Base-by-base conservation (phyloP, 2,329 filamentous ascomycete species). In the Claviceps sp. region DNA sequence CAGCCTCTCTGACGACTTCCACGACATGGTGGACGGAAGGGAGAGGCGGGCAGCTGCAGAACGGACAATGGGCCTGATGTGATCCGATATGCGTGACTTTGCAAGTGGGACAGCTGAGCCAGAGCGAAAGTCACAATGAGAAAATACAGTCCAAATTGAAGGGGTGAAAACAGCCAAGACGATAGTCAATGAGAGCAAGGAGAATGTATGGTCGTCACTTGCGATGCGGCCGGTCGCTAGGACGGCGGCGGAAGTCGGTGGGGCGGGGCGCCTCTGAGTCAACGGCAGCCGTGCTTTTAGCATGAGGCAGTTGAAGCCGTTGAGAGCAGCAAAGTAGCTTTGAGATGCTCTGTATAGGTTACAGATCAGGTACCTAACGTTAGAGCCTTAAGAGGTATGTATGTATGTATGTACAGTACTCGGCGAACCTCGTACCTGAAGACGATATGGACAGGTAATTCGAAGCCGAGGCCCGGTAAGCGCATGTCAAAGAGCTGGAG, bases 1-100 rank as follows among this genome's bases (percentile, higher is more conserved):
- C 82, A 97, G 72, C 73, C 81, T 79, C 70, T 90, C 86, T 57
- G 86, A 86, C 67, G 84, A 85, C 75, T 85, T 95, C 91, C 91
- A 97, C 76, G 86, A 86, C 90, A 96, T 96, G 68, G 58, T 60
- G 62, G 61, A 58, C 54, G 63, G 62, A 58, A 54, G 52, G 38
- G n/a, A 9, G 13, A 34, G 16, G 42, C 45, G 39, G 16, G 29
- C 26, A 39, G 20, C 38, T 40, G 39, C n/a, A 20, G 39, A 16
- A 37, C 36, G n/a, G 37, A 23, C 14, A 44, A 37, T 16, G 9
- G 37, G n/a, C 5, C 43, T 13, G 37, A 43, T 11, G 16, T 22
- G 49, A 17, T 3, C 23, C 23, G n/a, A 22, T 16, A 37, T 34
- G 40, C 23, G 5, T 43, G 17, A 5, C 4, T 22, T 39, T 40